These are phyloP conservation scores for Suhomyces tanzawaensis DNA, from an alignment of 805 yeast genomes.

Conservation along the genomic window DNA sequence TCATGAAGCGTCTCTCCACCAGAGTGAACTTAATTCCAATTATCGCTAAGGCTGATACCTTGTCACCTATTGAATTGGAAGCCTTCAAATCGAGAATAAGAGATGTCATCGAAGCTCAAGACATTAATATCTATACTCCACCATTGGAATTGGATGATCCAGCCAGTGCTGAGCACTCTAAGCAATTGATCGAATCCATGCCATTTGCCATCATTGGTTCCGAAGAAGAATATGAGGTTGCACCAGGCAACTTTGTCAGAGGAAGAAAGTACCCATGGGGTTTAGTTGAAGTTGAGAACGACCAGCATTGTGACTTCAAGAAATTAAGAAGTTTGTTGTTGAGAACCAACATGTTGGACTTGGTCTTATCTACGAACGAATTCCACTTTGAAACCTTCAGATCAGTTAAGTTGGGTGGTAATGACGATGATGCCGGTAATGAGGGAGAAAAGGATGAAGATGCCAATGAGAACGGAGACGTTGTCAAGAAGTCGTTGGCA, in stretches of 20 bases:
- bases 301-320: slow-evolving; percentile 79
- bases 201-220: slow-evolving; percentile 85
- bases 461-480: slow-evolving; percentile 26
- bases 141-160: slow-evolving; percentile 74
- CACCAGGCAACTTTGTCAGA: slow-evolving; percentile 61
- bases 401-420: slow-evolving; percentile 58
- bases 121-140: slow-evolving; percentile 79
- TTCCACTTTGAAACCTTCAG: slow-evolving; percentile 80
- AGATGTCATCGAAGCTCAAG: slow-evolving; percentile 79
- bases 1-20: slow-evolving; percentile 77
- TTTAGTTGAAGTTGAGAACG: slow-evolving; percentile 82
- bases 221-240: slow-evolving; percentile 63
- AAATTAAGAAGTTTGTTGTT: slow-evolving; percentile 74
- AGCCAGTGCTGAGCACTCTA: slow-evolving; percentile 76
- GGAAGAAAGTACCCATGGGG: slow-evolving; percentile 95
- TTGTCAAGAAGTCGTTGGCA: slow-evolving; percentile 23
- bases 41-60: slow-evolving; percentile 84
- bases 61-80: slow-evolving; percentile 67
- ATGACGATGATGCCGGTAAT: slow-evolving; percentile 24
- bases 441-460: slow-evolving; percentile 29
- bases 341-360: slow-evolving; percentile 81
- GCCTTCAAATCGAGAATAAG: slow-evolving; percentile 74
- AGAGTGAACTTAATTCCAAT: slow-evolving; percentile 87
- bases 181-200: slow-evolving; percentile 76
- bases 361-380: slow-evolving; percentile 76